These are phyloP conservation scores for Vitis rotundifolia DNA, from an alignment of 164 flowering plant species.

Conservation along the genomic window DNA sequence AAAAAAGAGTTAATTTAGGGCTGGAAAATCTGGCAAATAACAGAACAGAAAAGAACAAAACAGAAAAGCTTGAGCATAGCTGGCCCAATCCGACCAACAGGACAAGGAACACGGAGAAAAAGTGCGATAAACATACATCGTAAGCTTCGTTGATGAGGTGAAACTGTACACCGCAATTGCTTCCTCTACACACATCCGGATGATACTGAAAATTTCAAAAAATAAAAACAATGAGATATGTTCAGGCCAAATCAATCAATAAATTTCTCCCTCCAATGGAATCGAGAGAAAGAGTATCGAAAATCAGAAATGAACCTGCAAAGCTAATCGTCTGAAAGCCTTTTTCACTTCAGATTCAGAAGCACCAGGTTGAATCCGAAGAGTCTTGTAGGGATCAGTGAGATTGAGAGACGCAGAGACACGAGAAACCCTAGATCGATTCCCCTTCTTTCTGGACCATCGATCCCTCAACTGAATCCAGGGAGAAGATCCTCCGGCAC, in stretches of 20 bases:
- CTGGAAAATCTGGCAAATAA: too few relatives aligned
- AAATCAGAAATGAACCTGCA: slow-evolving; percentile 42
- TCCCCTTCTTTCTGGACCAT: slow-evolving; percentile 10
- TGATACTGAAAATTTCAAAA: slow-evolving; percentile 69
- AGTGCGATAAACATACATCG: slow-evolving; percentile 49
- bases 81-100: too few relatives aligned
- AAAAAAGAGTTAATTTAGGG: too few relatives aligned
- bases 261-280: neutral
- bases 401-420: slow-evolving; percentile 21
- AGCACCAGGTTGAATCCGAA: slow-evolving; percentile 68
- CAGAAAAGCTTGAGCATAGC: too few relatives aligned
- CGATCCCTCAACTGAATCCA: slow-evolving; percentile 17
- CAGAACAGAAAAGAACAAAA: too few relatives aligned
- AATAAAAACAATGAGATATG: neutral
- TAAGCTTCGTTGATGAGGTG: slow-evolving; percentile 86
- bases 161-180: slow-evolving; percentile 72
- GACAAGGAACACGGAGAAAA: neutral
- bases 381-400: slow-evolving; percentile 65
- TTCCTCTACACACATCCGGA: slow-evolving; percentile 95
- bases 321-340: slow-evolving; percentile 81
- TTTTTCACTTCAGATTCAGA: slow-evolving; percentile 83
- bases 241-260: neutral
- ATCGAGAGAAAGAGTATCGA: neutral
- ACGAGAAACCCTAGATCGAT: slow-evolving; percentile 24
- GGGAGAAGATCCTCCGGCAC: slow-evolving; percentile 9